These are phyloP conservation scores for Solanum tarijense DNA, from an alignment of 257 asterid species.

Conservation along the genomic window DNA sequence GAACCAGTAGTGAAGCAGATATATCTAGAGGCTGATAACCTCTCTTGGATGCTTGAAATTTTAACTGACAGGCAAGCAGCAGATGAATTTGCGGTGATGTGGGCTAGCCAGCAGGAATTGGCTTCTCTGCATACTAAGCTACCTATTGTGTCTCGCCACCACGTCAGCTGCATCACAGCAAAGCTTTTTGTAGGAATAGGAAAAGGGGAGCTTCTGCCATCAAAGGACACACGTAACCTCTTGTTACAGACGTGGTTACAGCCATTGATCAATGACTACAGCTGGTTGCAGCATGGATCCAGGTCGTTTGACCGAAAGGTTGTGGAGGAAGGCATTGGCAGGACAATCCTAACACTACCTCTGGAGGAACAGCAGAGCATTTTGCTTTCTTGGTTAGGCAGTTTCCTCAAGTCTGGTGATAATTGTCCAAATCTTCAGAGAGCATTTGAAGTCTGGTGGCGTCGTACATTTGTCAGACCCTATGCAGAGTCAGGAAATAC, in stretches of 20 bases:
- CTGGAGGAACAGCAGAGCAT: slow-evolving; percentile 82
- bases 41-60: slow-evolving; percentile 79
- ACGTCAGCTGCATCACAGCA: slow-evolving; percentile 64
- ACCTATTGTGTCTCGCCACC: slow-evolving; percentile 42
- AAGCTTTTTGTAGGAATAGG: slow-evolving; percentile 83
- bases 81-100: slow-evolving; percentile 56
- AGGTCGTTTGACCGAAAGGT: slow-evolving; percentile 70
- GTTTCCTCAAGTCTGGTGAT: slow-evolving; percentile 72
- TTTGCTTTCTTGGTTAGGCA: slow-evolving; percentile 68
- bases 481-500: slow-evolving; percentile 28
- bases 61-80: slow-evolving; percentile 59
- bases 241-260: slow-evolving; percentile 72
- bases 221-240: slow-evolving; percentile 57
- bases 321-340: slow-evolving; percentile 92
- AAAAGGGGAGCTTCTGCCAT: slow-evolving; percentile 73
- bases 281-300: slow-evolving; percentile 77
- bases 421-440: slow-evolving; percentile 80
- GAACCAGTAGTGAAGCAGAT: slow-evolving; percentile 38
- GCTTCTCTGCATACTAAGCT: slow-evolving; percentile 47
- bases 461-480: slow-evolving; percentile 74
- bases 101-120: slow-evolving; percentile 64
- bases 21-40: slow-evolving; percentile 64
- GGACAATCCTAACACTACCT: slow-evolving; percentile 80
- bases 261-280: slow-evolving; percentile 73
- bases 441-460: slow-evolving; percentile 99